Base-by-base conservation (phyloP, 2,329 filamentous ascomycete species). In the Claviceps sorghi region DNA sequence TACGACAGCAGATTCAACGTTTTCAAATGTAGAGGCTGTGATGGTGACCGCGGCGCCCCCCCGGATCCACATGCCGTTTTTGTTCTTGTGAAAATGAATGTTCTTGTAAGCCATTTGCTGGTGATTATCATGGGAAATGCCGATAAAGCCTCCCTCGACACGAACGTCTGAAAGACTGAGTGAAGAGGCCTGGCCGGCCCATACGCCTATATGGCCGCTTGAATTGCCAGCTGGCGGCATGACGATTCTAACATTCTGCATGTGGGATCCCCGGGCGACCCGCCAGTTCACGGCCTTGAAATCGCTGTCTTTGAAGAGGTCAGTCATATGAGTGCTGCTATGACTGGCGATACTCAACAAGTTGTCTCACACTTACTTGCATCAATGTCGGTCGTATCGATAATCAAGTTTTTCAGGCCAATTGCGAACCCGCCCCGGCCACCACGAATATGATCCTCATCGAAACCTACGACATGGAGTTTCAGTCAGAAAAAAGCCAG, bases 241-340 rank as follows among this genome's bases (percentile, higher is more conserved):
- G n/a, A 55, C 61, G 45, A 73, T 72, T 52, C 63, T 67, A 54
- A 72, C 58, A 51, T 73, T 72, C 46, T 70, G 68, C 15, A 72
- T 61, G 48, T 71, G 67, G 1, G 66, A 63, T 17, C 54, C 69
- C 52, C 72, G 69, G 1, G 70, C 70, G n/a, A 73, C 70, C 11
- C 69, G 67, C 71, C 70, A 73, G 42, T 60, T 67, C 0, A 73
- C 62, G 4, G 70, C 70, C 3, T 64, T 67, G 48, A 72, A 72
- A 1, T 55, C 55, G 8, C 59, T 62, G 49, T 60, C 57, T 57
- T 22, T 29, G 34, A 7, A 10, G 15, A 17, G 32, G 41, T 51
- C 22, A 54, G 30, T 29, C 19, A n/a, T n/a, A n/a, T 2, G 17
- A 17, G 22, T 22, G 2, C 26, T 13, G 19, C 22, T 13, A 2